Evolutionary conservation across 345 rosid species (phyloP).

Genomic region (Brassica incana): DNA sequence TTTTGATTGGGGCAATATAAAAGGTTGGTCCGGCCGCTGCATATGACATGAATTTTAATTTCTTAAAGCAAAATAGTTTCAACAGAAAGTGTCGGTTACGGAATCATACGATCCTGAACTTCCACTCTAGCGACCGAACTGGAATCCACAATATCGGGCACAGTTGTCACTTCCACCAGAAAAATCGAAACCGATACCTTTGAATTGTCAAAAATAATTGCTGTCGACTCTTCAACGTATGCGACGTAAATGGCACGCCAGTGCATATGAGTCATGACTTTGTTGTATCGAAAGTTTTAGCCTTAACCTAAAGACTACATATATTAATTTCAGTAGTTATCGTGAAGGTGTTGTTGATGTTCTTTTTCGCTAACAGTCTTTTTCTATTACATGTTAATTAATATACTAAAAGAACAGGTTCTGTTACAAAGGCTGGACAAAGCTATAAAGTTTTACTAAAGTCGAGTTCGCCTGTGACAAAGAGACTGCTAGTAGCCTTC

Average conservation of each 20-base stretch:
- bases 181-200: constrained; percentile 18
- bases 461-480: too few relatives aligned
- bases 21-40: too few relatives aligned
- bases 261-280: background rate
- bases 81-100: background rate
- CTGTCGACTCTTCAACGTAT: constrained; percentile 22
- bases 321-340: background rate
- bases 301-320: background rate
- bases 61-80: background rate
- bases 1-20: too few relatives aligned
- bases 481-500: too few relatives aligned
- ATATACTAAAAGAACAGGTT: background rate
- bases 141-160: constrained; percentile 9
- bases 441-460: background rate
- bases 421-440: background rate
- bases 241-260: background rate
- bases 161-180: constrained; percentile 13
- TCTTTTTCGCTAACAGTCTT: background rate
- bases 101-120: background rate
- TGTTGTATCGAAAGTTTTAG: background rate
- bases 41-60: too few relatives aligned
- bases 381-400: background rate
- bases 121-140: background rate
- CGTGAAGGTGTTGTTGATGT: background rate
- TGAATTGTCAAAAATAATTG: constrained; percentile 23